Conservation (phyloP, 2,329 filamentous ascomycete genomes). For the Capronia coronata region DNA sequence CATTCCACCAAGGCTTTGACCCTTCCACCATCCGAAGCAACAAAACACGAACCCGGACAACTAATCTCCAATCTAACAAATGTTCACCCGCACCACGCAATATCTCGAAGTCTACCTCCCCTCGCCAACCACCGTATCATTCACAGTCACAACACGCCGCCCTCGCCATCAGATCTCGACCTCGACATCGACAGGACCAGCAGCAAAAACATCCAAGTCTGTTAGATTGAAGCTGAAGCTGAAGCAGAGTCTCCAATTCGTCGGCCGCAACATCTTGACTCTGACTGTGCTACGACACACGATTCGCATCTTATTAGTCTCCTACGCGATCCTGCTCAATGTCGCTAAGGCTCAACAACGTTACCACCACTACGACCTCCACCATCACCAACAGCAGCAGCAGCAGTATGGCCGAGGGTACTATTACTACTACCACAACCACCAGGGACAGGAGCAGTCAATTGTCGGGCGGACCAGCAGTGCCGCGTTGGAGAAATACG, state of each 20-base stretch:
- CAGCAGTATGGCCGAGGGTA: too few species aligned
- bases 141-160: conserved; percentile 79
- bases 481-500: conserved; percentile 24
- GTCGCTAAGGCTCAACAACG: conserved; percentile 32
- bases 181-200: not conserved
- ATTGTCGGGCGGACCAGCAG: conserved; percentile 18
- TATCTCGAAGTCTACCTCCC: conserved; percentile 59
- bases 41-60: too few species aligned
- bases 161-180: conserved; percentile 45
- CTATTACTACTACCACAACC: not conserved
- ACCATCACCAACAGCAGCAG: conserved; percentile 19
- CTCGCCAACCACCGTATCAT: conserved; percentile 84
- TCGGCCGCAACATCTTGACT: conserved; percentile 21
- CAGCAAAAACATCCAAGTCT: too few species aligned
- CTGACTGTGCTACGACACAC: conserved; percentile 41
- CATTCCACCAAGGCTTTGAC: too few species aligned
- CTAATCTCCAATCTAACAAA: not conserved
- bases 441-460: conserved; percentile 17
- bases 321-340: conserved; percentile 36
- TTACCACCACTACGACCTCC: not conserved
- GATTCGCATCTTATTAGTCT: conserved; percentile 41
- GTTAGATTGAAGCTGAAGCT: not conserved
- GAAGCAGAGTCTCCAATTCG: not conserved
- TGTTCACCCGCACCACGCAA: conserved; percentile 13
- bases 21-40: too few species aligned